Percentiles rank a stretch among this genome's conserved stretches.
These are phyloP conservation scores for Persicaria maculosa DNA, from an alignment of 148 eudicot genomes.

Conservation along the genomic window DNA sequence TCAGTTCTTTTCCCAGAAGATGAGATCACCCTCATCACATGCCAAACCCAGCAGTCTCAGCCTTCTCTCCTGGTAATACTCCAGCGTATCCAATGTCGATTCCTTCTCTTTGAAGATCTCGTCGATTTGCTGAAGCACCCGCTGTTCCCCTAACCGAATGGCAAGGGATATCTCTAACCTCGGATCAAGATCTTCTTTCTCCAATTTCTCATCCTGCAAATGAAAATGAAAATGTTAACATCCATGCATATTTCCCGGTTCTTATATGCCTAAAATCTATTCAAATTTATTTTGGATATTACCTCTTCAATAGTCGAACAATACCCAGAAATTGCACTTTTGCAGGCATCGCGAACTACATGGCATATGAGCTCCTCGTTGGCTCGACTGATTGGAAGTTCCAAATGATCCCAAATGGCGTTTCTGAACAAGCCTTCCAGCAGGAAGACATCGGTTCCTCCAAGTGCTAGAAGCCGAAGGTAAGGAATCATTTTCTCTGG, in stretches of 20 bases:
- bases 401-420: conserved; percentile 66
- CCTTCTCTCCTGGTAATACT: conserved; percentile 93
- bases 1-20: conserved; percentile 57
- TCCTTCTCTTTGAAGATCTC: conserved; percentile 60
- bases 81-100: conserved; percentile 49
- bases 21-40: conserved; percentile 83
- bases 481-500: conserved; percentile 69
- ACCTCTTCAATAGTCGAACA: conserved; percentile 81
- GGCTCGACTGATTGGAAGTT: conserved; percentile 66
- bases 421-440: conserved; percentile 80
- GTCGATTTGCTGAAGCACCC: conserved; percentile 73
- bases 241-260: background rate
- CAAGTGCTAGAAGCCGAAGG: conserved; percentile 75
- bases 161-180: conserved; percentile 54
- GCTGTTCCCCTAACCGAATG: conserved; percentile 79
- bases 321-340: conserved; percentile 69
- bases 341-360: conserved; percentile 67
- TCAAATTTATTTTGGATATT: conserved; percentile 6
- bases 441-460: conserved; percentile 81
- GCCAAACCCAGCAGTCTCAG: conserved; percentile 84
- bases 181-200: conserved; percentile 42
- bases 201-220: conserved; percentile 72
- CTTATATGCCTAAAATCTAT: background rate
- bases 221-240: background rate
- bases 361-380: conserved; percentile 84